These are phyloP conservation scores for Bremia lactucae DNA, from an alignment of 352 stramenopile genomes.

Conservation along the genomic window DNA sequence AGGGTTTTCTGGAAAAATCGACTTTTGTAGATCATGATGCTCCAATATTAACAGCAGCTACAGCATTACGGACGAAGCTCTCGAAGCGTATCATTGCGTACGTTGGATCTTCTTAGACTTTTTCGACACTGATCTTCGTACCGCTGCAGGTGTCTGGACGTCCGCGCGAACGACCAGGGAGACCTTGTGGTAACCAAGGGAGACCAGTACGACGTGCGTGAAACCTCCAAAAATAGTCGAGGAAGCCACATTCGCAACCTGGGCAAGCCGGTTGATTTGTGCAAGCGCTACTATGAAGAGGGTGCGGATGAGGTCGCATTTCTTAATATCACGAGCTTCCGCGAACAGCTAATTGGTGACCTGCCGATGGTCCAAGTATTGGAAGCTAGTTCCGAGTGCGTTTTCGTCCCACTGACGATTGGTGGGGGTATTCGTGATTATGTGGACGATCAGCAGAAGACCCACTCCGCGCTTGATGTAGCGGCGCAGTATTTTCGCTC, in stretches of 20 bases:
- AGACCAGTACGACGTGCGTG: slow-evolving; percentile 97
- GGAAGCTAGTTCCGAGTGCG: slow-evolving; percentile 88
- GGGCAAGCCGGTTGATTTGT: slow-evolving; percentile 93
- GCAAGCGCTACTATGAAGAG: slow-evolving; percentile 92
- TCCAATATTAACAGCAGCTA: slow-evolving; percentile 18
- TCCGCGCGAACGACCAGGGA: slow-evolving; percentile 92
- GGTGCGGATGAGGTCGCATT: slow-evolving; percentile 96
- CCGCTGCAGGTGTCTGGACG: slow-evolving; percentile 87
- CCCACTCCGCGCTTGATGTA: slow-evolving; percentile 91
- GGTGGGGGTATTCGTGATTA: slow-evolving; percentile 96
- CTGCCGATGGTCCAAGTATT: slow-evolving; percentile 95
- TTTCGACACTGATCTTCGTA: slow-evolving; percentile 6
- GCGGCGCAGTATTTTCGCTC: slow-evolving; percentile 94
- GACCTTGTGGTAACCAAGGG: slow-evolving; percentile 98
- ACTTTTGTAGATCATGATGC: slow-evolving; percentile 37
- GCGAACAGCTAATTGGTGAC: slow-evolving; percentile 93
- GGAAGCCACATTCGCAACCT: slow-evolving; percentile 94
- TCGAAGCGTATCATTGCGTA: slow-evolving; percentile 93
- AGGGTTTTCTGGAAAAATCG: slow-evolving; percentile 87
- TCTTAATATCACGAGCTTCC: slow-evolving; percentile 98
- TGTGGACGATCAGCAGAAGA: slow-evolving; percentile 80
- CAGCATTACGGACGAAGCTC: slow-evolving; percentile 55
- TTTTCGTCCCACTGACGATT: slow-evolving; percentile 97
- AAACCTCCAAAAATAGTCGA: slow-evolving; percentile 51
- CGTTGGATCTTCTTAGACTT: slow-evolving; percentile 9